Evolutionary conservation across 2,329 filamentous ascomycete species (phyloP).

Genomic region (Proliferodiscus dingleyae): DNA sequence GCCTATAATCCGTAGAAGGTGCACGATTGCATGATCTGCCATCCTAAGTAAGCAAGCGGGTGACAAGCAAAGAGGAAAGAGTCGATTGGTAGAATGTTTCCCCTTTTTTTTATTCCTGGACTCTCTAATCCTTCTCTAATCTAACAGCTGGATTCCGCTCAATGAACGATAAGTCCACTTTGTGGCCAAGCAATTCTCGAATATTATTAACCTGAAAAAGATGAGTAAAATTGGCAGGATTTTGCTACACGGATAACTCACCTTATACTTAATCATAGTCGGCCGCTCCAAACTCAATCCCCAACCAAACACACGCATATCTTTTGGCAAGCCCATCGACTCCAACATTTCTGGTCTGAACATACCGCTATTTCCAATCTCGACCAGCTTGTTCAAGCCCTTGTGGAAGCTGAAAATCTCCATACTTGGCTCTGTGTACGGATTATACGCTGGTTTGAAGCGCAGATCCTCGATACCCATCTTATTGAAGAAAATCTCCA

Average conservation of each 20-base stretch:
- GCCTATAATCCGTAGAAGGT: too few relatives aligned
- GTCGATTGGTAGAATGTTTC: too few relatives aligned
- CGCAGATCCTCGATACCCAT: constrained; percentile 85
- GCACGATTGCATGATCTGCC: too few relatives aligned
- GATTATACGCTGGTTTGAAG: constrained; percentile 97
- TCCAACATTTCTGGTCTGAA: constrained; percentile 98
- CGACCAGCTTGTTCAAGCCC: constrained; percentile 84
- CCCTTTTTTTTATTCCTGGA: too few relatives aligned
- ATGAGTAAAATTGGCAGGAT: constrained; percentile 10
- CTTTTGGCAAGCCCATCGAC: constrained; percentile 86
- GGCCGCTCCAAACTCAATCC: constrained; percentile 87
- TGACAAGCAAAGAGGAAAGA: too few relatives aligned
- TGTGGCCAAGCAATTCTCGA: constrained; percentile 66
- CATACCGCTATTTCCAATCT: constrained; percentile 98
- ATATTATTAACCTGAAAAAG: constrained; percentile 50
- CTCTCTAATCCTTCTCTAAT: constrained; percentile 43
- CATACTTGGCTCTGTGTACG: constrained; percentile 93
- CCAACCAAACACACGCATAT: constrained; percentile 92
- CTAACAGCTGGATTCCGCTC: constrained; percentile 86
- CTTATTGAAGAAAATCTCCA: constrained; percentile 92
- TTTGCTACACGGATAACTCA: constrained; percentile 4
- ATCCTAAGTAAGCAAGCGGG: too few relatives aligned
- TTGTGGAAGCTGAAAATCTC: constrained; percentile 96
- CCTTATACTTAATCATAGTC: constrained; percentile 62
- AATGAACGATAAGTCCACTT: constrained; percentile 91